These are phyloP conservation scores for Erigeron philadelphicus DNA, from an alignment of 140 eudicot genomes.

Conservation along the genomic window DNA sequence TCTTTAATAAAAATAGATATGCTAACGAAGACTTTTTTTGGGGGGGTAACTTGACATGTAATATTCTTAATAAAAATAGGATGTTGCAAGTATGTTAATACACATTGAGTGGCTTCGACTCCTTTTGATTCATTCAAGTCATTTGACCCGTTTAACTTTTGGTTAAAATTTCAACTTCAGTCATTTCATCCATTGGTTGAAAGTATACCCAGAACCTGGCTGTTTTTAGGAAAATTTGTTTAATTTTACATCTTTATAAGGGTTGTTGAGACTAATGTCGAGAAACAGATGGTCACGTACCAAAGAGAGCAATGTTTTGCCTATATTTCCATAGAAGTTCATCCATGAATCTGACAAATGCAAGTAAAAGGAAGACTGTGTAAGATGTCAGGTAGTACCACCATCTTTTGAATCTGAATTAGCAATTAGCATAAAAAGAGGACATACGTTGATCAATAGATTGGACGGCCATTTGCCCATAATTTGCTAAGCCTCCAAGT, in stretches of 20 bases:
- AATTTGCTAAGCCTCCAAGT: conserved; percentile 74
- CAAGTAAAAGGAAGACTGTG: conserved; percentile 13
- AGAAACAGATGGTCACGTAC: conserved; percentile 35
- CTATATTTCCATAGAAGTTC: conserved; percentile 88
- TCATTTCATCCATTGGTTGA: neutral
- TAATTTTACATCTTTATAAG: neutral
- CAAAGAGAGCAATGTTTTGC: conserved; percentile 91
- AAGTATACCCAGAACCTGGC: neutral
- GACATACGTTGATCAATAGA: conserved; percentile 83
- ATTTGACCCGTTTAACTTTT: neutral
- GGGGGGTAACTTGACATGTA: neutral
- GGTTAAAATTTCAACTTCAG: neutral
- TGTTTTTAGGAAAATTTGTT: neutral
- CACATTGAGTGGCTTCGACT: neutral
- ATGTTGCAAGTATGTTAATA: conserved; percentile 1
- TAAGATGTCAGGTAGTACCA: conserved; percentile 19
- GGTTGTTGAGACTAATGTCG: neutral
- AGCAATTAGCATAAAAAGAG: neutral
- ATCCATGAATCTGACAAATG: conserved; percentile 78
- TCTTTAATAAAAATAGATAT: too few species aligned
- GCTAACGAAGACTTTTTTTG: too few species aligned
- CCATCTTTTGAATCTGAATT: neutral
- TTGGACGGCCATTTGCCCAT: conserved; percentile 80
- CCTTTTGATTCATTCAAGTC: neutral
- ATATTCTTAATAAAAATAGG: neutral